Evolutionary conservation across 495 filamentous ascomycete genomes (phyloP).

Genomic region (Haplographium delicatum): DNA sequence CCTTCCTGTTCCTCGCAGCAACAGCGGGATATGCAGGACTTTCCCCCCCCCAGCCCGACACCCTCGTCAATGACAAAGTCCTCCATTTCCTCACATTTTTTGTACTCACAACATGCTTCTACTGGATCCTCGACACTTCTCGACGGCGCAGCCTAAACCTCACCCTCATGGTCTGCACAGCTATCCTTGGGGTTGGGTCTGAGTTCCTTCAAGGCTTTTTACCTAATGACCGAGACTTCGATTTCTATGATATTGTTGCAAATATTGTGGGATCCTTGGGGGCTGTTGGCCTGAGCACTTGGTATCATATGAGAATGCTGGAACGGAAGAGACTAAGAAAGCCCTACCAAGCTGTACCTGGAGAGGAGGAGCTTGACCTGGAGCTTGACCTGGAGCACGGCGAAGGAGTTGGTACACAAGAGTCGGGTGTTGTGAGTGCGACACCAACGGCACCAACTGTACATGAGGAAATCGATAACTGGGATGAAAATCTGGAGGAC

Average conservation of each 20-base stretch:
- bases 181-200: conserved; percentile 70
- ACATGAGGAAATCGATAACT: conserved; percentile 74
- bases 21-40: conserved; percentile 76
- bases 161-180: conserved; percentile 75
- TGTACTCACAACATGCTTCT: conserved; percentile 79
- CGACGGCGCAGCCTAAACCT: conserved; percentile 79
- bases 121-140: conserved; percentile 93
- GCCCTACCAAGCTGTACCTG: conserved; percentile 58
- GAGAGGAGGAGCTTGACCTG: conserved; percentile 42
- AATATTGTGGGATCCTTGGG: conserved; percentile 75
- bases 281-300: conserved; percentile 68
- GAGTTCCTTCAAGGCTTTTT: conserved; percentile 79
- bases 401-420: conserved; percentile 53
- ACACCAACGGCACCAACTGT: conserved; percentile 34
- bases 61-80: conserved; percentile 72
- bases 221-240: conserved; percentile 78
- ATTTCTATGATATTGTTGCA: conserved; percentile 78
- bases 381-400: conserved; percentile 57
- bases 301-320: conserved; percentile 95
- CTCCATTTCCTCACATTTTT: conserved; percentile 90
- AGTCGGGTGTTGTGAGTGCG: conserved; percentile 37
- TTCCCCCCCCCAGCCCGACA: conserved; percentile 49
- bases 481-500: conserved; percentile 77
- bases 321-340: conserved; percentile 76
- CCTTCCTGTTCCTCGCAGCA: conserved; percentile 72